Evolutionary conservation across 2,329 filamentous ascomycete species (phyloP), one percentile per base, ranked within the genome.

Genomic region (Claviceps citrina): DNA sequence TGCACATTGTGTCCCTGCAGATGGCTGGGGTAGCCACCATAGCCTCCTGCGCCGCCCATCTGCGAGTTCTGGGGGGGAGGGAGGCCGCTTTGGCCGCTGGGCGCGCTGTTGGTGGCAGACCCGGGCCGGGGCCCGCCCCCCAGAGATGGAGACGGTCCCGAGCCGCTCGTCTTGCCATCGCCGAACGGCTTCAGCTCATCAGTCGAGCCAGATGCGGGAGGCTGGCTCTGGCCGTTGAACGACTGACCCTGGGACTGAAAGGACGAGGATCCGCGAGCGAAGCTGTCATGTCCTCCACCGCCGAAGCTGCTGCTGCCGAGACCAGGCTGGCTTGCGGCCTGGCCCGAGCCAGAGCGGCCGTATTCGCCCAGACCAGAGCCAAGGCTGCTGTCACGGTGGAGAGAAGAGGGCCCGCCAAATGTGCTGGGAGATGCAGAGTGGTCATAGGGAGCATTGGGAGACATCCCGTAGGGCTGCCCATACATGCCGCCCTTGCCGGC

Each of bases 101-200:
- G 61, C 2, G 61, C 63, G 40, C 63, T 67, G 56, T 73, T 74
- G 6, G 70, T 63, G 10, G 72, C 72, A 25, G 73, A 77, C 34
- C 71, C 71, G 6, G 73, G 73, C 13, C 73, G 70, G 19, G 69
- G 68, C 33, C 67, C 47, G n/a, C 46, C 67, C 22, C 63, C 65
- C 12, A 76, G 62, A 3, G 71, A 71, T 32, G 73, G 71, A 44
- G 70, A 76, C 9, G 72, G 71, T 1, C 72, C 72, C 30, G 67
- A 61, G 8, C 60, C 61, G 22, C 36, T 43, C 15, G 63, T 51
- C 65, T 76, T 76, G 49, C 62, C 53, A 16, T 76, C 73, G 37
- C 68, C 68, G 43, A 72, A 76, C 0, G 70, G 69, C 65, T 76
- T 76, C 55, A 76, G 51, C 24, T 76, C 73, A 44, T 76, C 73